Evolutionary conservation across 202 grass and related monocot species (phyloP), one percentile per base, ranked within the genome.

Genomic region (Eragrostis tef): DNA sequence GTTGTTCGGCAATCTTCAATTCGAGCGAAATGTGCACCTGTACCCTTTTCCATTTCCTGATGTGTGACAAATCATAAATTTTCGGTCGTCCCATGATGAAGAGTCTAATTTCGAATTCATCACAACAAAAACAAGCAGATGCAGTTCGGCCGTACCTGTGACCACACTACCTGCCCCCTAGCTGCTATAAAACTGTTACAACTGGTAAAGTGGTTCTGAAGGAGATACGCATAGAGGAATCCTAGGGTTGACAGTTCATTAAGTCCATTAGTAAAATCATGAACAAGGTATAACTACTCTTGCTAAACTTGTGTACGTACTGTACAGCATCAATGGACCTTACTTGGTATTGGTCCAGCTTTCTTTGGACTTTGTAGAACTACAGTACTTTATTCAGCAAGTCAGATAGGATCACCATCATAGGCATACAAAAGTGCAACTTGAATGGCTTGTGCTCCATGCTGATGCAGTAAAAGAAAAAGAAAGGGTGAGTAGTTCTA

Each of bases 201-300:
- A 49, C 70, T 64, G 19, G 25, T 78, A 60, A 51, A 51, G 64
- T 65, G 66, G 52, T 68, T 68, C 19, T 41, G 51, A 78, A 62
- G 47, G 51, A 43, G 51, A 20, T 34, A 73, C 7, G 11, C 27
- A 68, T 14, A 76, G 10, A 50, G 67, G 87, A n/a, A 86, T 83
- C 83, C 83, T 47, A 89, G 43, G 66, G 43, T 43, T 68, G 74
- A 73, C 83, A 83, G 88, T 74, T 79, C 60, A 83, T 53, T 60
- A 63, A 44, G 46, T 27, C 11, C 73, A 74, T 79, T 63, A 64
- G 61, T 61, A 46, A 11, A 20, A 34, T 8, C 47, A 73, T 71
- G 64, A 51, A 45, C 27, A 70, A 29, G 50, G 42, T 80, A 1
- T 49, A 19, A 60, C 48, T 73, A 26, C 34, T 17, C 36, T 45